Base-by-base conservation (phyloP, 495 filamentous ascomycete genomes). In the Zalerion maritima region DNA sequence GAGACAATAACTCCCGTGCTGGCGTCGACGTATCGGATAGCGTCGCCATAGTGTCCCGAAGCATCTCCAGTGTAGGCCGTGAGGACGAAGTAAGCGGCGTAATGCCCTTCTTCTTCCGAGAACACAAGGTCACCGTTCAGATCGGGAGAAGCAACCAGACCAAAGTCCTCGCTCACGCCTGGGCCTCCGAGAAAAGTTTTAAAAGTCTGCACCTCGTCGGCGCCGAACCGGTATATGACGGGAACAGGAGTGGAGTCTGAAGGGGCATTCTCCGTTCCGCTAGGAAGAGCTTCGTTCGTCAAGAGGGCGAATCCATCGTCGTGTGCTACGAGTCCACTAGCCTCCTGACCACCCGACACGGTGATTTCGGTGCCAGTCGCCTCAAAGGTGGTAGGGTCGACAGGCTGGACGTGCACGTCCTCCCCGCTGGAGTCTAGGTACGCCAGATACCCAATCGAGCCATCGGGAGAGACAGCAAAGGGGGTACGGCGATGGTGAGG, bases 51-150 rank as follows among this genome's bases (percentile, higher is more conserved):
- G 41, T 71, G 66, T 15, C 66, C 66, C 3, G 49, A 35, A 4
- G 61, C 60, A n/a, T 30, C 33, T 16, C 64, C 64, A 9, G 53
- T 42, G 46, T 71, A 71, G 29, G 57, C 62, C 36, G 62, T 66
- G 3, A 68, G 56, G 9, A 69, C 64, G 34, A 69, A 62, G 47
- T 71, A 71, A 3, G 64, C 64, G 4, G 58, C 66, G 36, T 68
- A 69, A 10, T 61, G 33, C 3, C 51, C 56, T n/a, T 57, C 46
- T n/a, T 47, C 38, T 29, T 58, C 54, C 14, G 62, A 67, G 40
- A 57, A 71, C 21, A 64, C 66, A 12, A 71, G 50, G 28, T 71
- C 66, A 6, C 64, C 66, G 31, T 71, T 69, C 30, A 69, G 43
- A 41, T 71, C 64, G 1, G 61, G 57, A 2, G 63, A 52, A 14